These are phyloP conservation scores for Agrocybe chaxingu DNA, from an alignment of 768 basidiomycete genomes.

Conservation along the genomic window DNA sequence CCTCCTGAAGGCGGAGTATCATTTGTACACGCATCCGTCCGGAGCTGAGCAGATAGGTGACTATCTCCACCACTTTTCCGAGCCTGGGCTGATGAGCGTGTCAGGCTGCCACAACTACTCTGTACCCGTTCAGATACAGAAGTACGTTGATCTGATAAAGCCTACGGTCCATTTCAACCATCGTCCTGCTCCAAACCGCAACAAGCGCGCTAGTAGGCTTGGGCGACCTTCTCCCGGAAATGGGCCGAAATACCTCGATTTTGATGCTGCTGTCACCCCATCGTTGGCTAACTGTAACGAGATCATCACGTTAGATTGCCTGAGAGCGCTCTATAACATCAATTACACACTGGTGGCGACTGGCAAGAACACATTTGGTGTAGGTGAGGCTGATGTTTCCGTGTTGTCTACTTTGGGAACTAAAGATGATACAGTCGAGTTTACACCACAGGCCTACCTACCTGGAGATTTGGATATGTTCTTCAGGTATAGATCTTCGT, in stretches of 20 bases:
- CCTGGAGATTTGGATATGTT: constrained; percentile 46
- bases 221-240: constrained; percentile 13
- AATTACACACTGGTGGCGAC: constrained; percentile 28
- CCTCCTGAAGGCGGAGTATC: constrained; percentile 42
- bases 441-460: constrained; percentile 45
- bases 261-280: constrained; percentile 16
- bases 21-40: constrained; percentile 39
- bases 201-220: constrained; percentile 17
- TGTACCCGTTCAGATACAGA: constrained; percentile 32
- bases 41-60: constrained; percentile 38
- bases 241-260: constrained; percentile 17
- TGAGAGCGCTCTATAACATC: constrained; percentile 38
- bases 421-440: constrained; percentile 39
- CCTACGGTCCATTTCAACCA: constrained; percentile 39
- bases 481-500: constrained; percentile 15
- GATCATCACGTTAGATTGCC: constrained; percentile 35
- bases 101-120: constrained; percentile 37
- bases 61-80: constrained; percentile 5
- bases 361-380: constrained; percentile 34
- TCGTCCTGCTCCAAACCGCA: constrained; percentile 17
- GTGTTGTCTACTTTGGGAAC: no score
- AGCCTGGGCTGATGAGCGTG: background rate
- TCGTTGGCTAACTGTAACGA: constrained; percentile 23
- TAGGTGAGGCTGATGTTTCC: constrained; percentile 23
- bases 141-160: constrained; percentile 39